Evolutionary conservation across 2,329 filamentous ascomycete species (phyloP), one percentile per base, ranked within the genome.

Genomic region (Botrytis pseudocinerea): DNA sequence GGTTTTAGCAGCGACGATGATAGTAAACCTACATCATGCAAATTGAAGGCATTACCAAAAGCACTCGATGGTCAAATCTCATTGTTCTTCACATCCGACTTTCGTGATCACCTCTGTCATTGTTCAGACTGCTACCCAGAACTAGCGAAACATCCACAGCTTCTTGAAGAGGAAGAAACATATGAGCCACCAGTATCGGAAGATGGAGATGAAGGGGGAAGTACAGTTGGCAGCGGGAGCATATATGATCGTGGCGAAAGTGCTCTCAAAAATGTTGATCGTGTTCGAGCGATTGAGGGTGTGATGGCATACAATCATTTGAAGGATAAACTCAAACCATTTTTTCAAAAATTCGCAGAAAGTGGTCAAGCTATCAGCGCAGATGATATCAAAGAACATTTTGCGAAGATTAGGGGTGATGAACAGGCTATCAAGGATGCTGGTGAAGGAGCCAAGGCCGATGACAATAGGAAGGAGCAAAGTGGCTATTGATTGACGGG

Each of bases 231-330:
- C 68, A 95, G 93, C 48, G 93, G 93, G 63, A 96, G 92, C 76
- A 86, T 99, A 2, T 90, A 97, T 48, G 95, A 98, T 68, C 93
- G 94, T 28, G 96, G 96, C 64, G 96, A 99, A 83, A 95, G 93
- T 65, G 95, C 95, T 0, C 87, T 99, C 42, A 94, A 91, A 81
- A 97, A 94, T 78, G 91, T 99, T 73, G 96, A 99, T 81, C 92
- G 96, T 2, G 95, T 98, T 12, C 88, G 91, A 22, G 96, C 96
- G 7, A 97, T 99, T 72, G 93, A 99, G 82, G 96, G 96, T 25
- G 95, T 97, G 63, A 98, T 98, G 94, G 95, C 95, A 0, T 99
- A 98, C 83, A 98, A 98, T 79, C 92, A 97, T 79, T 87, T 99
- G 74, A 96, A 97, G 80, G 95, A 98, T 80, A 95, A 95, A 81